Evolutionary conservation across 768 basidiomycete genomes (phyloP).

Genomic region (Phaffia australis): DNA sequence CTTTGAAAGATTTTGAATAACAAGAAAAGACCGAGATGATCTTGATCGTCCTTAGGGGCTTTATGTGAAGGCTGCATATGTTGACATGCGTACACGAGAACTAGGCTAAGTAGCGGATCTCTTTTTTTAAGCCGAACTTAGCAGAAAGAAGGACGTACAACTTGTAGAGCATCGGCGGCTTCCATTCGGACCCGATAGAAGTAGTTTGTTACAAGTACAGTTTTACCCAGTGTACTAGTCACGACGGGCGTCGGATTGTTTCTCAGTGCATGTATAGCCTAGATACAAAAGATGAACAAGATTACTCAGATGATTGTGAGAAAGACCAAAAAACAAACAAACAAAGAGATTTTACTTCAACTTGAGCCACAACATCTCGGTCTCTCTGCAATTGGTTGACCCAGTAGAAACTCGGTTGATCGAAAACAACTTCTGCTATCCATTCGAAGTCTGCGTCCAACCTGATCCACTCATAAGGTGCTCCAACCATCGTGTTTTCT

Average conservation of each 20-base stretch:
- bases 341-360: conserved; percentile 58
- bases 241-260: conserved; percentile 34
- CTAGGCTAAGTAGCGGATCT: neutral
- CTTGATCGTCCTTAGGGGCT: conserved; percentile 38
- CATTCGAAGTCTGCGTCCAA: conserved; percentile 99
- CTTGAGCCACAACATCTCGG: conserved; percentile 89
- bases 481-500: conserved; percentile 81
- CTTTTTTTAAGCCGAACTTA: conserved; percentile 6
- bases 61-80: neutral
- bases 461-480: conserved; percentile 98
- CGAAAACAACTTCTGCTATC: conserved; percentile 84
- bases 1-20: conserved; percentile 88
- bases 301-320: neutral
- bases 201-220: conserved; percentile 87
- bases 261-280: conserved; percentile 85
- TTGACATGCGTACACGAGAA: conserved; percentile 4
- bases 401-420: conserved; percentile 98
- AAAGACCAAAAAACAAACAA: conserved; percentile 8
- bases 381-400: conserved; percentile 90
- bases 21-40: conserved; percentile 86
- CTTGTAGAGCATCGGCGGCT: conserved; percentile 72
- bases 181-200: conserved; percentile 93
- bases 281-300: neutral
- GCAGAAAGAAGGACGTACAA: conserved; percentile 45
- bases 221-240: conserved; percentile 73